Conservation (phyloP, 805 yeast genomes). For the Kodamaea kakaduensis region DNA sequence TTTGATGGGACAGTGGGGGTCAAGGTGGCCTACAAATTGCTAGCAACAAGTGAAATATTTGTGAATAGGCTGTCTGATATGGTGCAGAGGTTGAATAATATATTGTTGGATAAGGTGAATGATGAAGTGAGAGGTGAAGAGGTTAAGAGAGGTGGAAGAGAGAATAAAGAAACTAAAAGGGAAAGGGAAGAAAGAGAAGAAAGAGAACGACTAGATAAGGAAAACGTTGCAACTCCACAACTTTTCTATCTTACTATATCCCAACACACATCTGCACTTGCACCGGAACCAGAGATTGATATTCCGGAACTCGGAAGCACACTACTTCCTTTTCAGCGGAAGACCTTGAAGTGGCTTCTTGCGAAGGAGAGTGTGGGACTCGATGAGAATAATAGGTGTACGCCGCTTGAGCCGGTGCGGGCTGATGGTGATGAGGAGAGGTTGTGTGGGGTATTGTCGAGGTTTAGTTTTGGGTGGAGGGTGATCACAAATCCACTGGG, state of each 20-base stretch:
- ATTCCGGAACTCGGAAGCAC: constrained; percentile 43
- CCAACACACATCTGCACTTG: constrained; percentile 34
- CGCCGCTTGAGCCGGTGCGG: constrained; percentile 17
- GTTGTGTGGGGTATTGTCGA: constrained; percentile 29
- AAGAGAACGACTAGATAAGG: not conserved
- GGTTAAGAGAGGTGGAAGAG: too few relatives aligned
- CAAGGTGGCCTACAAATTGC: constrained; percentile 14
- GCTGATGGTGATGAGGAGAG: not conserved
- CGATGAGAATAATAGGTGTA: constrained; percentile 22
- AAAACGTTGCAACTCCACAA: constrained; percentile 21
- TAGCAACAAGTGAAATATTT: constrained; percentile 17
- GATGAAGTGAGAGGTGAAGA: too few relatives aligned
- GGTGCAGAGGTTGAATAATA: constrained; percentile 11
- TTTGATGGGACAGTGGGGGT: constrained; percentile 15
- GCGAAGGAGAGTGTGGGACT: constrained; percentile 44
- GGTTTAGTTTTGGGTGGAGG: constrained; percentile 58
- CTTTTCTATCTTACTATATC: constrained; percentile 51
- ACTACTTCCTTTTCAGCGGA: constrained; percentile 48
- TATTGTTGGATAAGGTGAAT: constrained; percentile 6
- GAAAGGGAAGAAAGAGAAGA: not conserved
- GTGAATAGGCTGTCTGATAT: constrained; percentile 17
- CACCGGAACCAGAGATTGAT: constrained; percentile 20
- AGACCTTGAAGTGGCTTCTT: constrained; percentile 56
- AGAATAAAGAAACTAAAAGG: not conserved
- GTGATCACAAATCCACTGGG: too few relatives aligned